A percentile compares a stretch with the other conserved stretches of the same genome.
These are phyloP conservation scores for Abrus pulchellus DNA, from an alignment of 306 rosid genomes.

Conservation along the genomic window DNA sequence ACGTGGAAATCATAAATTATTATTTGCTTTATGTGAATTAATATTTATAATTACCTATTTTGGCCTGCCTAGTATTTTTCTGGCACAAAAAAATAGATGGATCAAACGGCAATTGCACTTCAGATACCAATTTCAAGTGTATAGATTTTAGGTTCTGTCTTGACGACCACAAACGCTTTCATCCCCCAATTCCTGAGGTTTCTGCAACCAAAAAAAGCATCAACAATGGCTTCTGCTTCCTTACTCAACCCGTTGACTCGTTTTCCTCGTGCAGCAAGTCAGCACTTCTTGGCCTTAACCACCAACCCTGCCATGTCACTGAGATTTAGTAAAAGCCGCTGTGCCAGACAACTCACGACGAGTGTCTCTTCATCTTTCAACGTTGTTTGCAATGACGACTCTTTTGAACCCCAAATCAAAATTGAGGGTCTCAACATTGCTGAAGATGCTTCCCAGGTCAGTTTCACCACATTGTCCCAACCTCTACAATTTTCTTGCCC, in stretches of 20 bases:
- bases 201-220: neutral
- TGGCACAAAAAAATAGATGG: too few species aligned
- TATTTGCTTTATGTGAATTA: too few species aligned
- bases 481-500: neutral
- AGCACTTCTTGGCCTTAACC: slow-evolving; percentile 11
- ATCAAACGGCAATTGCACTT: too few species aligned
- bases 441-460: slow-evolving; percentile 80
- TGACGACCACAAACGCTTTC: too few species aligned
- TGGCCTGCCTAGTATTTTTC: too few species aligned
- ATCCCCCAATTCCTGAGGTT: neutral
- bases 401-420: slow-evolving; percentile 63
- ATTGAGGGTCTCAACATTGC: slow-evolving; percentile 94
- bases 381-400: slow-evolving; percentile 74
- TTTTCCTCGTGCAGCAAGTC: slow-evolving; percentile 48
- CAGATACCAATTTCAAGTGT: too few species aligned
- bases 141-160: too few species aligned
- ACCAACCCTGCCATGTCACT: slow-evolving; percentile 34
- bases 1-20: too few species aligned
- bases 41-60: too few species aligned
- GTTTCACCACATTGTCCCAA: neutral
- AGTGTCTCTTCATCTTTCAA: slow-evolving; percentile 50
- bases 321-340: slow-evolving; percentile 11
- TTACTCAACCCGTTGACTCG: slow-evolving; percentile 60
- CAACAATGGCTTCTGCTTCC: slow-evolving; percentile 74
- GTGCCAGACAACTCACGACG: slow-evolving; percentile 22